Evolutionary conservation across 2,329 filamentous ascomycete genomes (phyloP), one percentile per base, ranked within the genome.

Genomic region (Fusarium zealandicum): DNA sequence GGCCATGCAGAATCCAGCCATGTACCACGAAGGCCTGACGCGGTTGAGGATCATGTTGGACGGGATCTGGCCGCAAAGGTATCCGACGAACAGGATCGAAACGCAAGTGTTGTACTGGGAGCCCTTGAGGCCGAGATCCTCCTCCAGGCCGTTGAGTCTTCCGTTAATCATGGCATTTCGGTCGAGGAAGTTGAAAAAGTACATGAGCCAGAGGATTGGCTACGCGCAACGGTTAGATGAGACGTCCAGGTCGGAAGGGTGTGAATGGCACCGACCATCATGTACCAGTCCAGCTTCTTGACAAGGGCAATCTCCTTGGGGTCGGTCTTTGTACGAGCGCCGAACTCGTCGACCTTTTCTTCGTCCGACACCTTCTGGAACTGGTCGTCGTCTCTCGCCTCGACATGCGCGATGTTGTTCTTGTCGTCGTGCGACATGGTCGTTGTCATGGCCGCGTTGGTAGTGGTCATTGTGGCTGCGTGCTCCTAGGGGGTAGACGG

Each of bases 111-210:
- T 70, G 51, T 73, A 72, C 47, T 72, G 60, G 3, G 50, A 49
- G 9, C 76, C 78, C 1, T 70, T 68, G 38, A 86, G 70, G 4
- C 74, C 70, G 2, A 86, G 69, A 28, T 86, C 82, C 13, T 78
- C 73, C 41, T 83, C 78, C 6, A 87, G 70, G 3, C 80, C 79
- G 56, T 83, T 79, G 9, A 86, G 69, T 28, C 78, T 74, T 4
- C 83, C 83, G 18, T 82, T 80, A 4, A 83, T 83, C 59, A 86
- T 84, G 54, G 85, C 82, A 45, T 82, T 82, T 17, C 79, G 72
- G 54, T 83, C 80, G 25, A 80, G 71, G 36, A 73, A 75, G 49
- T 74, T 74, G 33, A 75, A 61, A 35, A 73, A 75, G 48, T 78
- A 79, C 69, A 79, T 76, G 27, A 70, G 40, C 59, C 72, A 74